Evolutionary conservation across 768 basidiomycete genomes (phyloP).

Genomic region (Chlorophyllum brunneum): DNA sequence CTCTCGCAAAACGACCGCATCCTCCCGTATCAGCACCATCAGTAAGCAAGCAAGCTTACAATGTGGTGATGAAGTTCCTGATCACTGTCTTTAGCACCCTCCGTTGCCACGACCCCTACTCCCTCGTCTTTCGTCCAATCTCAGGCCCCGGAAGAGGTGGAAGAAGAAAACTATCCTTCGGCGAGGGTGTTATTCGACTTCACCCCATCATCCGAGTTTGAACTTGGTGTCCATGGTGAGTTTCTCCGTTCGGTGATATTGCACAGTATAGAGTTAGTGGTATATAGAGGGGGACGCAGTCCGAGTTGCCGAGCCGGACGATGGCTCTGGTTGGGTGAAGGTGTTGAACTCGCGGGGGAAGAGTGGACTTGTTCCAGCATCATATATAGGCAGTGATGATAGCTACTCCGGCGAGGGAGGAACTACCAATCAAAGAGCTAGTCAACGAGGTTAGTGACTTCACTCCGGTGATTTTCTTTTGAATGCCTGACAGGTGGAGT

Average conservation of each 20-base stretch:
- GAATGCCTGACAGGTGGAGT: constrained; percentile 9
- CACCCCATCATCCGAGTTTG: constrained; percentile 70
- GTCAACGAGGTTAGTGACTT: constrained; percentile 46
- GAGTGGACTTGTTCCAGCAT: constrained; percentile 80
- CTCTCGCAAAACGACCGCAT: constrained; percentile 17
- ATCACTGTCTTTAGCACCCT: constrained; percentile 15
- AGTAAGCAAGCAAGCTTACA: constrained; percentile 19
- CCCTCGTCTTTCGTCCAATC: constrained; percentile 55
- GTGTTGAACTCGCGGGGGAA: constrained; percentile 54
- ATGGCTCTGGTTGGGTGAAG: constrained; percentile 86
- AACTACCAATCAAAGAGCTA: constrained; percentile 29
- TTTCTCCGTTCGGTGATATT: not conserved
- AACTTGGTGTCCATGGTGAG: constrained; percentile 64
- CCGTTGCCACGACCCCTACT: constrained; percentile 31
- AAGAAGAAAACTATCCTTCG: constrained; percentile 41
- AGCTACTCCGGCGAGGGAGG: constrained; percentile 20
- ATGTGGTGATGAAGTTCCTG: not conserved
- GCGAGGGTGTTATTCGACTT: constrained; percentile 76
- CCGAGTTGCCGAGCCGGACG: constrained; percentile 72
- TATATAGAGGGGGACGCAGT: constrained; percentile 59
- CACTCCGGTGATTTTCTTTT: constrained; percentile 2
- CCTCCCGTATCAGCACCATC: constrained; percentile 22
- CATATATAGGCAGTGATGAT: constrained; percentile 54
- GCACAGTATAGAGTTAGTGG: not conserved
- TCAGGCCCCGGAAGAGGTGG: constrained; percentile 27